Base-by-base conservation (phyloP, 805 yeast species). In the Wickerhamomyces bovis region DNA sequence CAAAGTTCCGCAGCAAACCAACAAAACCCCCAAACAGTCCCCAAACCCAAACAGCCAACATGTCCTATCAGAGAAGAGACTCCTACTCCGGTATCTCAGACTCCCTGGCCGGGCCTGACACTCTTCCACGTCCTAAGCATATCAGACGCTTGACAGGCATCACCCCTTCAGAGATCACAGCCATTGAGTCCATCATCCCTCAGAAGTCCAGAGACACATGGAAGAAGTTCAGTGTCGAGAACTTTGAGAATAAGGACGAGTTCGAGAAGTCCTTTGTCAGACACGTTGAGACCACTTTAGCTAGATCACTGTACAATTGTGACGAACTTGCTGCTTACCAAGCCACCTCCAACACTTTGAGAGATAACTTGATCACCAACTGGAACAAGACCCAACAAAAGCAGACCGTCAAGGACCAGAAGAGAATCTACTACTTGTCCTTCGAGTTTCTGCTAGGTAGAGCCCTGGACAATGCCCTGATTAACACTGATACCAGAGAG, bases 341-440 rank as follows among this genome's bases (percentile, higher is more conserved):
- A 63, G 95, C 97, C 0, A 80, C 95, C 36, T 83, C 96, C 6
- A 74, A 73, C 59, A 73, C 94, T 21, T 75, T 89, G 49, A 73
- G 95, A 53, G 96, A 90, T 65, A 81, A 83, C 44, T 70, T 89
- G 60, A 75, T 88, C 55, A 74, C 88, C 41, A 88, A 87, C 57
- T 89, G 97, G 97, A 89, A 90, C 64, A 81, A 83, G 65, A 89
- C 97, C 36, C 97, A 89, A 68, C 97, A 89, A 67, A 75, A 79
- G 60, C 94, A 87, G 66, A 89, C 97, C 15, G 66, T 83, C 41
- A 81, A 78, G 57, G 95, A 86, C 61, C 86, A 85, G 42, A 89
- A 89, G 69, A 74, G 97, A 53, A 83, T 89, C 38, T 89, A 89
- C 67, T 89, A 89, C 63, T 66, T 89, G 50, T 86, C 95, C 3